Percentiles rank a stretch among this genome's conserved stretches.
Evolutionary conservation across 495 filamentous ascomycete species (phyloP).

Genomic region (Penicillium arizonense): DNA sequence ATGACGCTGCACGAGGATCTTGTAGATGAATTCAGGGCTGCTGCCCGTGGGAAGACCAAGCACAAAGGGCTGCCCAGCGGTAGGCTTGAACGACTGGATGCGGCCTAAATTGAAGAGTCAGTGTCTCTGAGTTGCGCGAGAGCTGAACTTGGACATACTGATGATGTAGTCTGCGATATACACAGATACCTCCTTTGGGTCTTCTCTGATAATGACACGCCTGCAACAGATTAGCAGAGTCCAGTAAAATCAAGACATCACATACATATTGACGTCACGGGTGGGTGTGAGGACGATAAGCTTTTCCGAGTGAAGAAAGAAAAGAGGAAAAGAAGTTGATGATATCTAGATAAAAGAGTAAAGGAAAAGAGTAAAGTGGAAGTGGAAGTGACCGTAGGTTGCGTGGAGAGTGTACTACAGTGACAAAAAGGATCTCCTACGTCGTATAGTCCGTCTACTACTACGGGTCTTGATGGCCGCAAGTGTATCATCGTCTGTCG

Average conservation of each 20-base stretch:
- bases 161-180: conserved; percentile 86
- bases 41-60: conserved; percentile 82
- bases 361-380: not conserved
- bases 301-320: not conserved
- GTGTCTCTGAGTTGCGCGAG: not conserved
- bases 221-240: conserved; percentile 44
- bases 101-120: conserved; percentile 35
- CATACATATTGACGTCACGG: conserved; percentile 35
- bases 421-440: conserved; percentile 14
- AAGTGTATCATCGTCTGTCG: conserved; percentile 12
- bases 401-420: conserved; percentile 24
- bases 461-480: conserved; percentile 6
- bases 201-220: conserved; percentile 82
- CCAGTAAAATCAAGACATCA: not conserved
- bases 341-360: not conserved
- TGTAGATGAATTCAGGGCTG: conserved; percentile 77
- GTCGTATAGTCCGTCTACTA: conserved; percentile 6
- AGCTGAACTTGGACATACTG: conserved; percentile 41
- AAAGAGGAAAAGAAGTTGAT: not conserved
- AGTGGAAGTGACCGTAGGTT: conserved; percentile 13
- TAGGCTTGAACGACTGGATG: conserved; percentile 72
- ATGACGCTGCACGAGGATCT: conserved; percentile 69
- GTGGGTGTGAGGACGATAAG: not conserved
- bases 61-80: conserved; percentile 69
- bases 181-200: conserved; percentile 60